These are phyloP conservation scores for Mortierella antarctica DNA, from an alignment of 192 early-diverging fungal species.

Conservation along the genomic window DNA sequence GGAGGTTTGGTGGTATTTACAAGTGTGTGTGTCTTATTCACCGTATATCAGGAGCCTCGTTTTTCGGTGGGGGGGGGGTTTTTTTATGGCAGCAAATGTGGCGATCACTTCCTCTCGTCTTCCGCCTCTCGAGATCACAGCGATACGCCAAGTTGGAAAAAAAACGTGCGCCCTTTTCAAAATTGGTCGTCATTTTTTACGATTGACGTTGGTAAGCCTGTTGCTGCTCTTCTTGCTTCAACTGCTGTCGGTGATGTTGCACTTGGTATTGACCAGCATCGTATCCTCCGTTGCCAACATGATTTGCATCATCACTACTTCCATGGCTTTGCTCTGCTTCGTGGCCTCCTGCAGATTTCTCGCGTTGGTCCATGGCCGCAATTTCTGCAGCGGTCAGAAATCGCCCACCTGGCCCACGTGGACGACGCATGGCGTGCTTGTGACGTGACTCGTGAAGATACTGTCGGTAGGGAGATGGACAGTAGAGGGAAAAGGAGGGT, in stretches of 20 bases:
- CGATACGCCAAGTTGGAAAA: no score
- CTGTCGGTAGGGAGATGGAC: slow-evolving; percentile 44
- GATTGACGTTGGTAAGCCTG: slow-evolving; percentile 25
- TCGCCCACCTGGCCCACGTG: slow-evolving; percentile 95
- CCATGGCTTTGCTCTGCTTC: background rate
- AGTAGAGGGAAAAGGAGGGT: background rate
- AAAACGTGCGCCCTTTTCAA: no score
- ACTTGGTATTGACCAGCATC: slow-evolving; percentile 23
- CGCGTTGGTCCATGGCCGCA: slow-evolving; percentile 37
- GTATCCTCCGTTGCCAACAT: background rate
- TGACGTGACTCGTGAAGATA: slow-evolving; percentile 98
- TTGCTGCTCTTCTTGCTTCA: slow-evolving; percentile 38
- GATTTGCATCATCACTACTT: background rate
- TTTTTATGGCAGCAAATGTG: no score
- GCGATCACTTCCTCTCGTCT: no score
- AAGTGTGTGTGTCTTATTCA: no score
- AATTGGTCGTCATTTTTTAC: background rate
- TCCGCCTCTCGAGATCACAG: no score
- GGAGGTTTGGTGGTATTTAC: no score
- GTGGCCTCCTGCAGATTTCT: background rate
- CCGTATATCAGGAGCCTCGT: no score
- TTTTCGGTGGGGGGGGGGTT: no score
- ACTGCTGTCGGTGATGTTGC: slow-evolving; percentile 39
- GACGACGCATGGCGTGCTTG: slow-evolving; percentile 94
- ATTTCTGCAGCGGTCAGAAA: slow-evolving; percentile 75